Percentiles rank a stretch among this genome's conserved stretches.
Evolutionary conservation across 768 basidiomycete species (phyloP).

Genomic region (Cystofilobasidium ferigula): DNA sequence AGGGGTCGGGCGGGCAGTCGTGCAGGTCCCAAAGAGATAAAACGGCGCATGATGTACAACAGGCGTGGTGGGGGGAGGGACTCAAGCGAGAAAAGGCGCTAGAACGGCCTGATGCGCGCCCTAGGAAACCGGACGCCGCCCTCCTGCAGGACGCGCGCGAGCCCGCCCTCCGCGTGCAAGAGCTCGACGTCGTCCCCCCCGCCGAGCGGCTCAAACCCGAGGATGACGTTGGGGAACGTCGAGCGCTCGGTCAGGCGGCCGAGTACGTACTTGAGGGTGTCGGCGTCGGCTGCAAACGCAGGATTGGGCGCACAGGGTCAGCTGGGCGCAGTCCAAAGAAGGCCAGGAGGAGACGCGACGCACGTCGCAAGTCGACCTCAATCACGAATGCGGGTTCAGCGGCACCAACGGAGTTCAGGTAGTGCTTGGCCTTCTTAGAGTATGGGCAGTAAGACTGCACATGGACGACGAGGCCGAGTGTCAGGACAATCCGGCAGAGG

Average conservation of each 20-base stretch:
- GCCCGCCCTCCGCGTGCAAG: slow-evolving; percentile 36
- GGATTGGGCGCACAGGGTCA: no score
- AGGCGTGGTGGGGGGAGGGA: not conserved
- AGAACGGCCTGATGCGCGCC: not conserved
- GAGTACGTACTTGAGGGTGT: slow-evolving; percentile 33
- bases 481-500: not conserved
- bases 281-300: slow-evolving; percentile 33
- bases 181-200: slow-evolving; percentile 39
- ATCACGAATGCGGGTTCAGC: slow-evolving; percentile 34
- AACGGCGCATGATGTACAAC: not conserved
- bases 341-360: not conserved
- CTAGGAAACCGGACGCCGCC: slow-evolving; percentile 5
- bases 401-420: slow-evolving; percentile 33
- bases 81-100: not conserved
- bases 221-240: slow-evolving; percentile 38
- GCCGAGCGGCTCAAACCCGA: slow-evolving; percentile 36
- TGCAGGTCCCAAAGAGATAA: no score
- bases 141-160: slow-evolving; percentile 21
- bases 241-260: slow-evolving; percentile 35
- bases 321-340: no score
- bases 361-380: slow-evolving; percentile 37
- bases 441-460: slow-evolving; percentile 38
- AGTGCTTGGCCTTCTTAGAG: slow-evolving; percentile 36
- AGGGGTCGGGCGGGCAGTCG: no score
- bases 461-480: not conserved